A percentile compares a stretch with the other conserved stretches of the same genome.
These are phyloP conservation scores for Psilocybe sp. DNA, from an alignment of 768 basidiomycete genomes.

Conservation along the genomic window DNA sequence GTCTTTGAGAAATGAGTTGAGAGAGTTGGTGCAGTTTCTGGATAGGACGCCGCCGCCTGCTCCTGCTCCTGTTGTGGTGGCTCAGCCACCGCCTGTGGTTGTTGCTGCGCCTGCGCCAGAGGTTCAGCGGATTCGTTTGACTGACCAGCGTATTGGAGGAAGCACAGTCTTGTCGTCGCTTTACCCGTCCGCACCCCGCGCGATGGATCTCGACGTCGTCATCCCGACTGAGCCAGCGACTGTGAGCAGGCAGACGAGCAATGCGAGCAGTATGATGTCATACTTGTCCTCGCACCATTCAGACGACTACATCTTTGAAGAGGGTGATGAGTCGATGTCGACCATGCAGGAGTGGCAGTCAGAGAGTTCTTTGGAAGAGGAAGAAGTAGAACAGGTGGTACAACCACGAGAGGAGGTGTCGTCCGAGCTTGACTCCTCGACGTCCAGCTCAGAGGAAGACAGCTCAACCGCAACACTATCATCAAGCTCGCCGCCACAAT, in stretches of 20 bases:
- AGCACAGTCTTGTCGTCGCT: constrained; percentile 36
- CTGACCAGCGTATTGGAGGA: constrained; percentile 44
- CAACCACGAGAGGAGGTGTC: not conserved
- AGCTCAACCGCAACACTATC: constrained; percentile 10
- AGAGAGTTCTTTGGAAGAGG: not conserved
- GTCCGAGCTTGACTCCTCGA: not conserved
- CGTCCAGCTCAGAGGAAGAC: constrained; percentile 14
- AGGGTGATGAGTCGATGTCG: constrained; percentile 12
- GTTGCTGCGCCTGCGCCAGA: constrained; percentile 2
- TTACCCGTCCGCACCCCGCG: constrained; percentile 21
- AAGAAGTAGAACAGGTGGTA: constrained; percentile 4
- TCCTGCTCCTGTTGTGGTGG: constrained; percentile 11
- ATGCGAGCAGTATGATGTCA: constrained; percentile 38
- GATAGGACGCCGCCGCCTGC: constrained; percentile 38
- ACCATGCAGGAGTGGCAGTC: too few relatives aligned
- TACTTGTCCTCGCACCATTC: constrained; percentile 67
- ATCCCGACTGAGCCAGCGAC: constrained; percentile 24
- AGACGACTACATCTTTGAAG: constrained; percentile 55
- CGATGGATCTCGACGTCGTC: constrained; percentile 14
- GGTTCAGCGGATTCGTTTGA: constrained; percentile 12
- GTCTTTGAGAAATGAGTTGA: constrained; percentile 67
- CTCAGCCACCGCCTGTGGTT: not conserved
- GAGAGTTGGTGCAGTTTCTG: constrained; percentile 56
- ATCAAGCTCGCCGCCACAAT: constrained; percentile 4
- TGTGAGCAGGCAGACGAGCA: constrained; percentile 36